Conservation (phyloP, 2,329 filamentous ascomycete genomes). For the Fusarium torreyae region DNA sequence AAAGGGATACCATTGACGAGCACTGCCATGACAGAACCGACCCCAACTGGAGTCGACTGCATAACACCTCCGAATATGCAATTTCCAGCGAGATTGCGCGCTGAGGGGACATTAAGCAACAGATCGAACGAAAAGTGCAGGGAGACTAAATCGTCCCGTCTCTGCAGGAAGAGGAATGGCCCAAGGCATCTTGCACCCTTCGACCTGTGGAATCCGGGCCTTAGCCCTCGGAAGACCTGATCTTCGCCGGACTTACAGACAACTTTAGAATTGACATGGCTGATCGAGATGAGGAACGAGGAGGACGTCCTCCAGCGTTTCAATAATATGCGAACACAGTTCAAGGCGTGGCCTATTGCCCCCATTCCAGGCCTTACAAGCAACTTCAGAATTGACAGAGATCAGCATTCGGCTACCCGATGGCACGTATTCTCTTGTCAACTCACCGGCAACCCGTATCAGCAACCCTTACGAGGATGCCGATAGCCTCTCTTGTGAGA, state of each 20-base stretch:
- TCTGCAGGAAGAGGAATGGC: constrained; percentile 44
- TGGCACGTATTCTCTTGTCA: constrained; percentile 46
- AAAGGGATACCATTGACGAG: constrained; percentile 19
- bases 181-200: constrained; percentile 56
- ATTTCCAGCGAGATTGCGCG: constrained; percentile 47
- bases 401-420: constrained; percentile 35
- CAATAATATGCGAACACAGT: constrained; percentile 44
- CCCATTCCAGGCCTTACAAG: constrained; percentile 51
- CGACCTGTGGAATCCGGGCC: constrained; percentile 56
- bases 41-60: constrained; percentile 49
- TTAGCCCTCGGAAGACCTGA: no score
- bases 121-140: neutral
- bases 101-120: constrained; percentile 30
- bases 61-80: constrained; percentile 49
- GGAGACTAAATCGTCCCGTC: constrained; percentile 15
- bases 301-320: constrained; percentile 43
- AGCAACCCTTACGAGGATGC: constrained; percentile 52
- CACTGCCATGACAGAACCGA: constrained; percentile 27
- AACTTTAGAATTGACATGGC: no score
- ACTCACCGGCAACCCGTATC: constrained; percentile 49
- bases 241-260: no score
- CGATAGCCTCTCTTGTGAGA: constrained; percentile 4
- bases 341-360: constrained; percentile 52
- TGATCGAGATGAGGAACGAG: constrained; percentile 56
- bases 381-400: constrained; percentile 49